These are phyloP conservation scores for Rhazya stricta DNA, from an alignment of 257 asterid species.

Conservation along the genomic window DNA sequence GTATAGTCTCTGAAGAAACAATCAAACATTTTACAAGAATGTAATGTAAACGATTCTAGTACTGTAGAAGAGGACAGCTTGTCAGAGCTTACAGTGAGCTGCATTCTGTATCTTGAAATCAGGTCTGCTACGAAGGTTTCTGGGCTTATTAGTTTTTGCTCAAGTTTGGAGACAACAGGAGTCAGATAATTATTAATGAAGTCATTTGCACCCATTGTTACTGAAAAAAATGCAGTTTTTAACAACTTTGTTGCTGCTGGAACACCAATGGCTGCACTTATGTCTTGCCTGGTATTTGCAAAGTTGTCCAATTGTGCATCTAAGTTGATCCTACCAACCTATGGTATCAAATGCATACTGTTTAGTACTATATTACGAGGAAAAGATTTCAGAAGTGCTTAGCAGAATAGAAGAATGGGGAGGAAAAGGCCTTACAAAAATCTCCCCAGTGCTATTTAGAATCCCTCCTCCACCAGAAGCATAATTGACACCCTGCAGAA, in stretches of 20 bases:
- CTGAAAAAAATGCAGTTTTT: conserved; percentile 40
- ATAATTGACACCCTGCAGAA: conserved; percentile 61
- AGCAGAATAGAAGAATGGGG: background rate
- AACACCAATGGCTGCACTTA: conserved; percentile 40
- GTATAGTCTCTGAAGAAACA: conserved; percentile 53
- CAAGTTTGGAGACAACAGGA: conserved; percentile 34
- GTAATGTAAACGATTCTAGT: background rate
- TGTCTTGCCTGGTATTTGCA: conserved; percentile 55
- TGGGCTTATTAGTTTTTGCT: conserved; percentile 42
- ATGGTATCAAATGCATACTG: background rate
- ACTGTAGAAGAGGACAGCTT: background rate
- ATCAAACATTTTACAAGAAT: background rate
- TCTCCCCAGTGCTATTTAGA: conserved; percentile 52
- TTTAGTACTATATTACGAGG: background rate
- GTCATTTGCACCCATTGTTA: conserved; percentile 72
- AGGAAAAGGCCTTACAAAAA: conserved; percentile 43
- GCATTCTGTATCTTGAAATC: conserved; percentile 50
- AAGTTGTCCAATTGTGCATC: conserved; percentile 80
- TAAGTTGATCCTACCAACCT: conserved; percentile 68
- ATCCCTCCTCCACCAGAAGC: conserved; percentile 92
- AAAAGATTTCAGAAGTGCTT: background rate
- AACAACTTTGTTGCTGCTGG: conserved; percentile 31
- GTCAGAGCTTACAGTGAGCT: conserved; percentile 41
- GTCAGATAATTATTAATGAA: conserved; percentile 70
- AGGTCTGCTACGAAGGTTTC: conserved; percentile 45